Evolutionary conservation across 345 rosid genomes (phyloP).

Genomic region (Salix arbutifolia): DNA sequence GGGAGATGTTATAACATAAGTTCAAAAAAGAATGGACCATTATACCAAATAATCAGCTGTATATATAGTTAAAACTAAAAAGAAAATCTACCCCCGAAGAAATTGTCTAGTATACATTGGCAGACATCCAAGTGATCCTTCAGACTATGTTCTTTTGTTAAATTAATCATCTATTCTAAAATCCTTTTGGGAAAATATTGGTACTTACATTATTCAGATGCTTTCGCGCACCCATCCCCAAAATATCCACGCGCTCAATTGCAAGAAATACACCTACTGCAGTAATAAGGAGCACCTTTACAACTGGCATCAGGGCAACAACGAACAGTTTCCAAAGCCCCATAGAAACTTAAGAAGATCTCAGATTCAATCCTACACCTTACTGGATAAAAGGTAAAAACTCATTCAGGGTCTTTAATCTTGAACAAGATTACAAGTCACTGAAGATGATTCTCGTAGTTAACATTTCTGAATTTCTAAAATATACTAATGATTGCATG

Average conservation of each 20-base stretch:
- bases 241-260: constrained; percentile 13
- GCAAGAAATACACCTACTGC: constrained; percentile 42
- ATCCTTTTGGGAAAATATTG: neutral
- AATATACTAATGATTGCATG: no score
- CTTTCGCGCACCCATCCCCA: constrained; percentile 31
- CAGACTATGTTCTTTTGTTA: neutral
- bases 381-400: no score
- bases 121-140: neutral
- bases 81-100: no score
- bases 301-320: constrained; percentile 31
- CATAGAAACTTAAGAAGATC: no score
- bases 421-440: no score
- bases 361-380: no score
- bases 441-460: no score
- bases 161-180: neutral
- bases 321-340: constrained; percentile 16
- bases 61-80: no score
- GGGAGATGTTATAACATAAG: no score
- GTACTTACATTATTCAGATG: constrained; percentile 28
- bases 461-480: no score
- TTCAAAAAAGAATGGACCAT: neutral
- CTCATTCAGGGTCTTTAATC: no score
- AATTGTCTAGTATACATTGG: neutral
- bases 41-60: neutral
- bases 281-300: constrained; percentile 36